These are phyloP conservation scores for Glomus cerebriforme DNA, from an alignment of 192 early-diverging fungal species.

Conservation along the genomic window DNA sequence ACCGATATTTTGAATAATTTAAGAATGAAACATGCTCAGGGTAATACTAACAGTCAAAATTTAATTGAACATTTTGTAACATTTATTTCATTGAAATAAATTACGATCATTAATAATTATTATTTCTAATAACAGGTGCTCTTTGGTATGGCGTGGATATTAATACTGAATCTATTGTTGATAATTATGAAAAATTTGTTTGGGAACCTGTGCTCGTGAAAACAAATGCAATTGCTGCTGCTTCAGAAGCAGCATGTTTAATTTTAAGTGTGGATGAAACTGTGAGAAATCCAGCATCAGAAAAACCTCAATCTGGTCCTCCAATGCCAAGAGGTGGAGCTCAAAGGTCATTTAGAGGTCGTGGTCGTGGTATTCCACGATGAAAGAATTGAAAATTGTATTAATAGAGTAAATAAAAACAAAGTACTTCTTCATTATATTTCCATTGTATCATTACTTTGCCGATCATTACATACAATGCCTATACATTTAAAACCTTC, in stretches of 20 bases:
- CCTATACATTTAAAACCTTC: slow-evolving; percentile 67
- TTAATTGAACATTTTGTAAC: not conserved
- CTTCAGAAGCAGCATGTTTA: slow-evolving; percentile 94
- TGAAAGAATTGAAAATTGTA: slow-evolving; percentile 41
- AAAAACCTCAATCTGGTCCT: slow-evolving; percentile 69
- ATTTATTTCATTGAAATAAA: not conserved
- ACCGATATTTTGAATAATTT: slow-evolving; percentile 98
- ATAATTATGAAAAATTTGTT: slow-evolving; percentile 92
- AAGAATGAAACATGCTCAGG: slow-evolving; percentile 86
- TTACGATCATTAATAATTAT: not conserved
- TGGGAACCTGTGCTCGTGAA: slow-evolving; percentile 99
- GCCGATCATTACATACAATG: slow-evolving; percentile 39
- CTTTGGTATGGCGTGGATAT: slow-evolving; percentile 96
- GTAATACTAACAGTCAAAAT: slow-evolving; percentile 32
- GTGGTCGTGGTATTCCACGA: slow-evolving; percentile 69
- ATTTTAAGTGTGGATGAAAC: slow-evolving; percentile 98
- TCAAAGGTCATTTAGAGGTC: slow-evolving; percentile 55
- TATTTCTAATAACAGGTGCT: slow-evolving; percentile 46
- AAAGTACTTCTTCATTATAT: not conserved
- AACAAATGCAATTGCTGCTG: slow-evolving; percentile 92
- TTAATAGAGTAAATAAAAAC: not conserved
- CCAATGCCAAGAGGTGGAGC: slow-evolving; percentile 52
- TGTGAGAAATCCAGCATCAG: slow-evolving; percentile 85
- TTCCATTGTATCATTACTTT: slow-evolving; percentile 13
- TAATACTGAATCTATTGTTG: slow-evolving; percentile 79